phyloP scores from a whole-genome alignment of 805 yeast genomes.

The Metschnikowia orientalis region DNA sequence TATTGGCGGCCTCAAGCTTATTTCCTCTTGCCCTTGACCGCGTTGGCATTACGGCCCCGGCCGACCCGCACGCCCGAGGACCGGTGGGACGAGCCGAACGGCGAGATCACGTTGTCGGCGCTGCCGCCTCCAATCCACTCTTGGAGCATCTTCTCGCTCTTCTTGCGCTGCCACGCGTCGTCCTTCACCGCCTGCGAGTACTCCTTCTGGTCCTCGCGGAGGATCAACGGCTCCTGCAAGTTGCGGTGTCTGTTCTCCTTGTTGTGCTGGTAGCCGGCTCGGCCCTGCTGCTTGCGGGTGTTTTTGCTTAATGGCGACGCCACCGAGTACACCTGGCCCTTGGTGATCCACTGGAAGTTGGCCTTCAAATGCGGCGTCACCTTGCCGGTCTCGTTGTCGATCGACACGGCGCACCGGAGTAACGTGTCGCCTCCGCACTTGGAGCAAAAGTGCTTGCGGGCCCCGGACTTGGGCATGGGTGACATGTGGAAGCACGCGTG shows the following conservation, averaged over 20 bases:
- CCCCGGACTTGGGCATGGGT: constrained; percentile 73
- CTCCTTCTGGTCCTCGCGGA: constrained; percentile 93
- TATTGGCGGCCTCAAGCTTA: background rate
- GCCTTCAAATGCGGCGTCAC: constrained; percentile 83
- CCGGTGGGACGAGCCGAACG: constrained; percentile 53
- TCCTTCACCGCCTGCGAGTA: constrained; percentile 82
- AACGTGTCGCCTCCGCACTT: constrained; percentile 93
- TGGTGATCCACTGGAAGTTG: constrained; percentile 88
- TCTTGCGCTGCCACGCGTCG: constrained; percentile 81
- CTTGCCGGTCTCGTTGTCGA: constrained; percentile 73
- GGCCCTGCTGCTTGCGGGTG: constrained; percentile 66
- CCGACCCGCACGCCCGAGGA: constrained; percentile 74
- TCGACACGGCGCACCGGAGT: constrained; percentile 84
- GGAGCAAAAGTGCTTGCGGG: constrained; percentile 85
- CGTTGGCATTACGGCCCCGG: constrained; percentile 74
- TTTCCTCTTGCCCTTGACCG: constrained; percentile 34
- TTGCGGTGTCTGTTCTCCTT: constrained; percentile 53
- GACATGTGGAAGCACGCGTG: constrained; percentile 90
- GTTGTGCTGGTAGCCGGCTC: constrained; percentile 73
- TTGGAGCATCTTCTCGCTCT: constrained; percentile 77
- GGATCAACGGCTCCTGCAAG: constrained; percentile 47
- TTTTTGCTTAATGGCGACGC: constrained; percentile 86
- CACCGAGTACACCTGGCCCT: constrained; percentile 78
- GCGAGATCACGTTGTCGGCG: constrained; percentile 81
- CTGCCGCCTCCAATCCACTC: constrained; percentile 95